Percentiles rank a stretch among this genome's conserved stretches.
These are phyloP conservation scores for Penicillium subrubescens DNA, from an alignment of 495 filamentous ascomycete genomes.

Conservation along the genomic window DNA sequence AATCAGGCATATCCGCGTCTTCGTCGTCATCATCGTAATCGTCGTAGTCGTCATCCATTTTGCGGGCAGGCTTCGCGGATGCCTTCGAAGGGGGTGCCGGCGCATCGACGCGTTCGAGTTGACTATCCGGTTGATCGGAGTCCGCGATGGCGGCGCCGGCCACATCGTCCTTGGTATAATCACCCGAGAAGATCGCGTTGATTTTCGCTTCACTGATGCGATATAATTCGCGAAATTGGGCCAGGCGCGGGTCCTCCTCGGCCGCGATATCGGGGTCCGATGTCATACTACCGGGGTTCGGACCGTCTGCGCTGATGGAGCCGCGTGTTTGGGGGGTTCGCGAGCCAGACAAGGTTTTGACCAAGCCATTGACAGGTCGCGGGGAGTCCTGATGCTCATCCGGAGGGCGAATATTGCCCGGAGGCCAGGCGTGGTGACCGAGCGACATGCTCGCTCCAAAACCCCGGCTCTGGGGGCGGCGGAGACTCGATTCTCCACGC, in stretches of 20 bases:
- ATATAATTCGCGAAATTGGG: conserved; percentile 63
- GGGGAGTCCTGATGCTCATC: conserved; percentile 47
- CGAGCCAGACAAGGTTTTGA: conserved; percentile 47
- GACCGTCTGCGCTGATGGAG: conserved; percentile 50
- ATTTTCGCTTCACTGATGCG: conserved; percentile 62
- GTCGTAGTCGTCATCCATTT: conserved; percentile 79
- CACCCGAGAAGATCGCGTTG: conserved; percentile 57
- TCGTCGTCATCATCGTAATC: conserved; percentile 88
- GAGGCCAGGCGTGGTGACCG: conserved; percentile 54
- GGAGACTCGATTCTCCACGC: conserved; percentile 52
- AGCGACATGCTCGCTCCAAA: conserved; percentile 56
- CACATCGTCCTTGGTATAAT: conserved; percentile 38
- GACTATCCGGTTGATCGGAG: conserved; percentile 31
- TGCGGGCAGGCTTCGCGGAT: conserved; percentile 64
- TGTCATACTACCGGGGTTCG: conserved; percentile 48
- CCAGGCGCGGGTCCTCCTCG: conserved; percentile 68
- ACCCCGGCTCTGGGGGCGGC: conserved; percentile 51
- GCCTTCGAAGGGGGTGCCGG: conserved; percentile 39
- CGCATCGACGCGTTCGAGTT: conserved; percentile 43
- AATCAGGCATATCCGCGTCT: conserved; percentile 63
- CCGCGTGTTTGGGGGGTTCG: conserved; percentile 53
- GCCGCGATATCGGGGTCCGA: conserved; percentile 51
- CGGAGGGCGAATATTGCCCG: conserved; percentile 50
- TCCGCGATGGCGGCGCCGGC: conserved; percentile 31
- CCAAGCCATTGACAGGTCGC: conserved; percentile 51